Evolutionary conservation across 2,329 filamentous ascomycete species (phyloP).

Genomic region (Neofusicoccum sp.): DNA sequence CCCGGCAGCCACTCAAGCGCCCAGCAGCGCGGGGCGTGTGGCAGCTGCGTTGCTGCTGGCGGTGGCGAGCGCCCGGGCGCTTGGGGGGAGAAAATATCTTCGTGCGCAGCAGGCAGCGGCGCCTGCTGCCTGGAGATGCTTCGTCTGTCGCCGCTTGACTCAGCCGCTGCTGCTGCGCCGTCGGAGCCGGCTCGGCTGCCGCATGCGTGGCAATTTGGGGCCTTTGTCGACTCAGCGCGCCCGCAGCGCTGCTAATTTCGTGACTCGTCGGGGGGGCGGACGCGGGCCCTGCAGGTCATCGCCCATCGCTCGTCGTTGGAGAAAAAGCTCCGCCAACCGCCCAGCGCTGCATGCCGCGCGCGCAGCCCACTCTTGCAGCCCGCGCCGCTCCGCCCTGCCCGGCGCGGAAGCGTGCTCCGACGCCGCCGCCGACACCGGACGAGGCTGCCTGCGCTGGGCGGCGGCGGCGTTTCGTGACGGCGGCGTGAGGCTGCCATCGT

Average conservation of each 20-base stretch:
- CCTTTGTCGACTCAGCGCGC: neutral
- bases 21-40: no score
- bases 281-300: slow-evolving; percentile 2
- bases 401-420: slow-evolving; percentile 1
- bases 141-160: neutral
- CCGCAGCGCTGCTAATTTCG: neutral
- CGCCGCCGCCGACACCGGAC: neutral
- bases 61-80: neutral
- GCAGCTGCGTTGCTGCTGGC: neutral
- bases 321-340: neutral
- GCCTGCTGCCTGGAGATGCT: neutral
- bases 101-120: slow-evolving; percentile 1
- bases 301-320: neutral
- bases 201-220: slow-evolving; percentile 1
- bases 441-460: neutral
- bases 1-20: slow-evolving; percentile 4
- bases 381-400: slow-evolving; percentile 14
- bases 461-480: slow-evolving; percentile 8
- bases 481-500: slow-evolving; percentile 7
- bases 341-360: neutral
- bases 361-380: slow-evolving; percentile 9
- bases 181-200: slow-evolving; percentile 8
- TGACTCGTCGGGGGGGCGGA: slow-evolving; percentile 1
- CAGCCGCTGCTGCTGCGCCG: neutral
- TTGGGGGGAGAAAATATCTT: neutral